These are phyloP conservation scores for Rhodomyrtus tomentosa DNA, from an alignment of 345 rosid species.

Conservation along the genomic window DNA sequence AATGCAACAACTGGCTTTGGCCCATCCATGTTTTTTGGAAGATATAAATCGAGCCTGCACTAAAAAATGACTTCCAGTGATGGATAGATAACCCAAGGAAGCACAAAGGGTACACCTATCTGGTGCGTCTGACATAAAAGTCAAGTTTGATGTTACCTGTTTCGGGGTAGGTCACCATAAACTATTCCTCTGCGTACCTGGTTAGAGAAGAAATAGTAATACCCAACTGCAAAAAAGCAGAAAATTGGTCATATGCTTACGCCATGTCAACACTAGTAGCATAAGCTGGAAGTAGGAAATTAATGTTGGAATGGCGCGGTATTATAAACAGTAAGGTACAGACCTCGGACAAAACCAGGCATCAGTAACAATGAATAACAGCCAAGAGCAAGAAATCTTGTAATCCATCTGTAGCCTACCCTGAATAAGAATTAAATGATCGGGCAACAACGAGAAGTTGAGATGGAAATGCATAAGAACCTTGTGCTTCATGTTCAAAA, in stretches of 20 bases:
- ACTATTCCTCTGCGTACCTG: slow-evolving; percentile 68
- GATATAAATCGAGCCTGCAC: slow-evolving; percentile 85
- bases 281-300: not conserved
- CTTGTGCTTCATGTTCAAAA: not conserved
- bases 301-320: not conserved
- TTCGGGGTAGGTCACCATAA: slow-evolving; percentile 91
- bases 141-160: slow-evolving; percentile 38
- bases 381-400: slow-evolving; percentile 86
- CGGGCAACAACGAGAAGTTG: slow-evolving; percentile 13
- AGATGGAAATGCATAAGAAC: not conserved
- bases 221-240: slow-evolving; percentile 64
- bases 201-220: slow-evolving; percentile 78
- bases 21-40: slow-evolving; percentile 57
- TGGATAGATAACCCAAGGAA: not conserved
- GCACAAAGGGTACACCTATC: not conserved
- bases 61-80: not conserved
- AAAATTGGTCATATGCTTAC: slow-evolving; percentile 8
- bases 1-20: slow-evolving; percentile 91
- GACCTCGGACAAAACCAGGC: slow-evolving; percentile 98
- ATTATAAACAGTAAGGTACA: not conserved
- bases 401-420: slow-evolving; percentile 95
- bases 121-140: not conserved
- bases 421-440: slow-evolving; percentile 48
- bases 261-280: not conserved
- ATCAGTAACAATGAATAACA: slow-evolving; percentile 69